Evolutionary conservation across 2,329 filamentous ascomycete genomes (phyloP), one percentile per base, ranked within the genome.

Genomic region (Pseudofabraea citricarpa): DNA sequence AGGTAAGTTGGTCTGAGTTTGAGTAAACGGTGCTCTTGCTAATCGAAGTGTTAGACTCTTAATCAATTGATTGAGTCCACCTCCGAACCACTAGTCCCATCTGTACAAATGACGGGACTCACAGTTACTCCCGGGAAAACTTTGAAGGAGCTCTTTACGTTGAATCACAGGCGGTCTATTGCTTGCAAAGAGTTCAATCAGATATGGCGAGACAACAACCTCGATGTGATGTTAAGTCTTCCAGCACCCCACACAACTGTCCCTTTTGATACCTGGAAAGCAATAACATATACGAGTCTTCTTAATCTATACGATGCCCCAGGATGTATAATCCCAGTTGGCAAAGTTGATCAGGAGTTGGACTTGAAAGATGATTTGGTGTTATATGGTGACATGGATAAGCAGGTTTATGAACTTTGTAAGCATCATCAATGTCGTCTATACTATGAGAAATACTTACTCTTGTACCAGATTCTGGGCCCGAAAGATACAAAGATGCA

Each of bases 161-260:
- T 50, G 13, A 52, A 45, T 21, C 26, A 37, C 10, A 23, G 36
- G 18, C 36, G 54, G 45, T 54, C 56, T 15, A 40, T 57, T 44
- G 61, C 20, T 70, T 26, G 59, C 5, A 60, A 66, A 15, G 55
- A 47, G 0, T 79, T 68, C 63, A 65, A 70, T 10, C 60, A 61
- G 20, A 26, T 66, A 0, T 68, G 72, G 59, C 55, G 63, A 1
- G 55, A 67, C n/a, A 54, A 73, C 16, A 52, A 62, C 5, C 56
- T 80, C 3, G 75, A 80, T 56, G 70, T 68, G 0, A 56, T 79
- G 1, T 40, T 80, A 7, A 66, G 65, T 38, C 67, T 71, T 4
- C 64, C 66, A 2, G 69, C 73, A 5, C 70, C 73, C 47, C 68
- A 61, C 12, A 76, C 73, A 0, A 74, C 77, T 1, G 68, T 72